These are phyloP conservation scores for Hapsidospora chrysogenum DNA, from an alignment of 495 filamentous ascomycete genomes.

Conservation along the genomic window DNA sequence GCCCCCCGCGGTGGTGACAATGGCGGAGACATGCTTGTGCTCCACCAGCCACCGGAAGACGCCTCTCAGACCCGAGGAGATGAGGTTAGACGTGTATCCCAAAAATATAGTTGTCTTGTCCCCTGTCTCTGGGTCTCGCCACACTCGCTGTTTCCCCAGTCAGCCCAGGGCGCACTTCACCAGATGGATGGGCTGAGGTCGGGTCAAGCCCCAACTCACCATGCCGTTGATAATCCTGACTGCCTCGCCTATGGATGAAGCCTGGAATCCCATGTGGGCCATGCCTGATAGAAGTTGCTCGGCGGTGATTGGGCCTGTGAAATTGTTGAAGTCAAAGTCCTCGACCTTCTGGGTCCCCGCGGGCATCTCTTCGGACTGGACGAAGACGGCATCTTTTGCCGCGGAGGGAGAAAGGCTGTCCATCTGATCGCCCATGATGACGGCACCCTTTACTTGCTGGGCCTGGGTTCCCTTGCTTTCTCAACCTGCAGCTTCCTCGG, in stretches of 20 bases:
- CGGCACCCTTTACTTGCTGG: too few relatives aligned
- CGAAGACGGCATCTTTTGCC: constrained; percentile 74
- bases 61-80: constrained; percentile 85
- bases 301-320: constrained; percentile 60
- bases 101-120: constrained; percentile 82
- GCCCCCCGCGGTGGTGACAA: constrained; percentile 93
- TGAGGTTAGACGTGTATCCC: constrained; percentile 91
- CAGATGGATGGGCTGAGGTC: too few relatives aligned
- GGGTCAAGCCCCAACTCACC: constrained; percentile 42
- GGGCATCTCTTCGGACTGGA: constrained; percentile 71
- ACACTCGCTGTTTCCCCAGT: constrained; percentile 39
- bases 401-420: constrained; percentile 35
- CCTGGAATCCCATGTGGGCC: constrained; percentile 83
- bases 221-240: constrained; percentile 85
- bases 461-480: too few relatives aligned
- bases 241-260: constrained; percentile 67
- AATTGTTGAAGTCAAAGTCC: constrained; percentile 81
- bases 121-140: constrained; percentile 53
- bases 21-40: constrained; percentile 75
- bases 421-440: background rate
- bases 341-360: constrained; percentile 52
- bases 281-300: constrained; percentile 71
- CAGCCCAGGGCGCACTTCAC: background rate
- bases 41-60: constrained; percentile 84
- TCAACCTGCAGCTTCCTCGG: too few relatives aligned